Evolutionary conservation across 345 rosid genomes (phyloP).

Genomic region (Fremontodendron californicum): DNA sequence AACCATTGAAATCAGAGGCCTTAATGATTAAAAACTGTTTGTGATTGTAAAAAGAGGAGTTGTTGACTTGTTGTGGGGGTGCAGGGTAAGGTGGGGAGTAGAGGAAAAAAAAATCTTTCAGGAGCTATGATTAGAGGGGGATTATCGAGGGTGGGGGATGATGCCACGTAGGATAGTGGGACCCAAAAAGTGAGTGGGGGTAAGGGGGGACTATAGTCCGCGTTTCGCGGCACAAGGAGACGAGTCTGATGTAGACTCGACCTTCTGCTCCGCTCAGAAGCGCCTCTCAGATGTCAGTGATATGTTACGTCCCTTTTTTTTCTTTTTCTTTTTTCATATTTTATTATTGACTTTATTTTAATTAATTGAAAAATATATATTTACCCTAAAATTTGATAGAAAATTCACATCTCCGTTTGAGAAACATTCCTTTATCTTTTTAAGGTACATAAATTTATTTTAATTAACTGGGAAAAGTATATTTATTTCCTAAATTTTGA

Average conservation of each 20-base stretch:
- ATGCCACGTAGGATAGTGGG: not conserved
- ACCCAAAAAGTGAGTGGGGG: too few relatives aligned
- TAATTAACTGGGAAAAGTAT: too few relatives aligned
- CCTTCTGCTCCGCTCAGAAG: constrained; percentile 16
- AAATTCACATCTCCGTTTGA: too few relatives aligned
- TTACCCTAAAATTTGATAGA: too few relatives aligned
- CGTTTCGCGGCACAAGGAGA: constrained; percentile 31
- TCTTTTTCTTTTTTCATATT: not conserved
- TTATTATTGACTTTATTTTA: not conserved
- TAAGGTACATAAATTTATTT: too few relatives aligned
- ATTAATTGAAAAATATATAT: too few relatives aligned
- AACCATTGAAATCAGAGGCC: not conserved
- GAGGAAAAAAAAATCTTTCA: not conserved
- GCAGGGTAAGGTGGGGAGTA: not conserved
- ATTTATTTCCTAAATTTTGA: too few relatives aligned
- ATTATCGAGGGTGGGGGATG: not conserved
- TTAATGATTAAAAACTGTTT: not conserved
- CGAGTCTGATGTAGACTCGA: constrained; percentile 24
- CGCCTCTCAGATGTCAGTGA: constrained; percentile 22
- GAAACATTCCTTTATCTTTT: too few relatives aligned
- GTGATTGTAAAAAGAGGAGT: not conserved
- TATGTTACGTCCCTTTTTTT: constrained; percentile 14
- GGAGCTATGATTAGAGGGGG: not conserved
- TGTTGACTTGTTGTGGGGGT: not conserved
- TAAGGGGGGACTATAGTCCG: constrained; percentile 30